Evolutionary conservation across 768 basidiomycete species (phyloP).

Genomic region (Boletus subparvulus): DNA sequence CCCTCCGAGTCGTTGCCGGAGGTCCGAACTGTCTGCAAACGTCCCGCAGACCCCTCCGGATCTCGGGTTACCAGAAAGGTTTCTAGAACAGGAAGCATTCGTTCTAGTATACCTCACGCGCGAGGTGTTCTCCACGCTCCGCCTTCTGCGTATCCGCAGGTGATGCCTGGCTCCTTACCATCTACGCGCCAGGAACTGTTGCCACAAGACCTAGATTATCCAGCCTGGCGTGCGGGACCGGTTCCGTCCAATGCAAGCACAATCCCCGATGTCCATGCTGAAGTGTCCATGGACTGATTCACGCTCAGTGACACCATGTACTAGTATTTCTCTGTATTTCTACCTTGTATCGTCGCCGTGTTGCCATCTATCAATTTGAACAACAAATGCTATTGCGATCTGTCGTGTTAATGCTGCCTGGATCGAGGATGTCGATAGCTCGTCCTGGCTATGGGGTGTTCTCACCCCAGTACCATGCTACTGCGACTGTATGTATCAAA

Average conservation of each 20-base stretch:
- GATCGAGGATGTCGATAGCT: neutral
- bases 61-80: neutral
- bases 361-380: neutral
- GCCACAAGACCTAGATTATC: no score
- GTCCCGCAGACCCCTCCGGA: neutral
- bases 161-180: constrained; percentile 28
- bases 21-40: no score
- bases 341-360: no score
- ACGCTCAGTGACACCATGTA: neutral
- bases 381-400: neutral
- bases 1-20: no score
- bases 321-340: neutral
- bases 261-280: no score
- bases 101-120: neutral
- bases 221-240: neutral
- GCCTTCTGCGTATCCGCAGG: constrained; percentile 25
- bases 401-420: neutral
- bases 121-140: constrained; percentile 22
- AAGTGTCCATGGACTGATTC: no score
- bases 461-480: no score
- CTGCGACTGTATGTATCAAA: no score
- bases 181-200: neutral
- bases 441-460: no score
- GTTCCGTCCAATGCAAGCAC: no score
- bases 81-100: neutral